A percentile compares a stretch with the other conserved stretches of the same genome.
phyloP scores from a whole-genome alignment of 2,329 filamentous ascomycete species.

The Knufia fluminis region DNA sequence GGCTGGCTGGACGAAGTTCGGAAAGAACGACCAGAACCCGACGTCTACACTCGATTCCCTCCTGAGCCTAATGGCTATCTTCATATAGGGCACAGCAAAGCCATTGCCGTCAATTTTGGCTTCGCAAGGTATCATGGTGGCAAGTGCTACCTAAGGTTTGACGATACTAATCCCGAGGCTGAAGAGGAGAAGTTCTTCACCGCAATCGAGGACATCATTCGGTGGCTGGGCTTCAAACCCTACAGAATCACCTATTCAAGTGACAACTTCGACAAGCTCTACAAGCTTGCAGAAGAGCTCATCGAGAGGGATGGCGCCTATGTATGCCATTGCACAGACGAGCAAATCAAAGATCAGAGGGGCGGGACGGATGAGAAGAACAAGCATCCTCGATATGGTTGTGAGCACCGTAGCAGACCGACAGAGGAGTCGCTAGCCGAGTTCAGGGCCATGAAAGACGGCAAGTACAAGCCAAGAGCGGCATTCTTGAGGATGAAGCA shows the following conservation, averaged over 20 bases:
- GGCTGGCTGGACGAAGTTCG: constrained; percentile 68
- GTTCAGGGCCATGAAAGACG: constrained; percentile 84
- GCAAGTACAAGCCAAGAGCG: constrained; percentile 75
- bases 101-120: constrained; percentile 92
- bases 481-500: constrained; percentile 92
- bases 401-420: constrained; percentile 65
- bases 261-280: constrained; percentile 81
- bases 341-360: constrained; percentile 74
- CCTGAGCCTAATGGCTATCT: constrained; percentile 89
- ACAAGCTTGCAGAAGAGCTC: constrained; percentile 78
- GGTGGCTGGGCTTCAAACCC: constrained; percentile 79
- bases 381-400: constrained; percentile 63
- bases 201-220: constrained; percentile 79
- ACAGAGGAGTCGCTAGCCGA: constrained; percentile 69
- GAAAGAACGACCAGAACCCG: constrained; percentile 53
- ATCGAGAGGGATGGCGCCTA: constrained; percentile 62
- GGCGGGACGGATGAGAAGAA: constrained; percentile 61
- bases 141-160: constrained; percentile 67
- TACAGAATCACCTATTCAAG: constrained; percentile 74
- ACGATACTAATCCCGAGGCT: constrained; percentile 90
- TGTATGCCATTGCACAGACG: constrained; percentile 73
- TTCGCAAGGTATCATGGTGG: constrained; percentile 81
- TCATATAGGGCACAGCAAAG: constrained; percentile 90
- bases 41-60: constrained; percentile 61
- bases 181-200: constrained; percentile 85